A percentile compares a stretch with the other conserved stretches of the same genome.
Evolutionary conservation across 176 grass and related monocot species (phyloP).

Genomic region (Eremochloa ophiuroides): DNA sequence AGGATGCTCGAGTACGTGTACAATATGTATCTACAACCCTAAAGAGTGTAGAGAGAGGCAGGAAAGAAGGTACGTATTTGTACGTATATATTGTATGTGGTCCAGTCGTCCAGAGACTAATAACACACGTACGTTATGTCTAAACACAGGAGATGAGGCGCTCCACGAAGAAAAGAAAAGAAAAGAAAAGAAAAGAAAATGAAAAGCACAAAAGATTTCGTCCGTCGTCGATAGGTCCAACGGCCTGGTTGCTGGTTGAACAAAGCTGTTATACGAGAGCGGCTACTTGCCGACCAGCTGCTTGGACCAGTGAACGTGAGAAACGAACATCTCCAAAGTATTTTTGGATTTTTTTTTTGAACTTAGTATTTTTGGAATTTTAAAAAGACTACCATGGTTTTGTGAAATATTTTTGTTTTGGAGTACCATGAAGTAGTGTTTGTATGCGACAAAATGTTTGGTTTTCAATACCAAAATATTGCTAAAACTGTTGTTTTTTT

Average conservation of each 20-base stretch:
- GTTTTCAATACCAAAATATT: no score
- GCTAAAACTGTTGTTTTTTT: no score
- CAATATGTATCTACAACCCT: constrained; percentile 9
- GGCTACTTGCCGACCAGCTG: background rate
- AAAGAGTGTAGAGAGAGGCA: background rate
- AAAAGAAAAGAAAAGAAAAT: background rate
- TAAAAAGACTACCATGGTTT: background rate
- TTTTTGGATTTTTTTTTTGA: no score
- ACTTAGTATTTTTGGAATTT: no score
- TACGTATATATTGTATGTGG: background rate
- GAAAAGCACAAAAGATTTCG: background rate
- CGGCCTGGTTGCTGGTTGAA: background rate
- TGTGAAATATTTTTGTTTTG: background rate
- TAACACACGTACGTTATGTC: background rate
- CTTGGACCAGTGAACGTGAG: background rate
- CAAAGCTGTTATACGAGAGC: background rate
- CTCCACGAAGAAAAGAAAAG: background rate
- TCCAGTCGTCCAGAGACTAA: constrained; percentile 6
- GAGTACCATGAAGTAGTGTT: background rate
- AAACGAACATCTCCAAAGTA: background rate
- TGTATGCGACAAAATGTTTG: background rate
- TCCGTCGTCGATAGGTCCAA: background rate
- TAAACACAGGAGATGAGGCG: no score
- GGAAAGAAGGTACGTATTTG: background rate
- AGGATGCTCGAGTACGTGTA: constrained; percentile 6